Evolutionary conservation across 805 yeast species (phyloP).

Genomic region (Hanseniaspora occidentalis): DNA sequence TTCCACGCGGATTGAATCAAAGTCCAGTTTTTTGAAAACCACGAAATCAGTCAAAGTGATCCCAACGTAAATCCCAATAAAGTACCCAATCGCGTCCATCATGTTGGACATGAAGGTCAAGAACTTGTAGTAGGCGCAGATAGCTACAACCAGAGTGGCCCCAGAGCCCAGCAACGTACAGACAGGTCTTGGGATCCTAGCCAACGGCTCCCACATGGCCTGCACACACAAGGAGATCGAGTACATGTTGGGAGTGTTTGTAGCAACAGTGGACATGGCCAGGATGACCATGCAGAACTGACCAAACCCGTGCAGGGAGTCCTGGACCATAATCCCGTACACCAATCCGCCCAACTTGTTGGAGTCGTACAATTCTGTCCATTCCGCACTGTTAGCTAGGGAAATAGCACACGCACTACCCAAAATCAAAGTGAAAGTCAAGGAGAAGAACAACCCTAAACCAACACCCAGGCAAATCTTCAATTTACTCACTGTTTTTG

Average conservation of each 20-base stretch:
- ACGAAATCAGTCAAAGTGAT: slow-evolving; percentile 74
- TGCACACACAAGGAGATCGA: slow-evolving; percentile 82
- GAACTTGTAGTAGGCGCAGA: slow-evolving; percentile 76
- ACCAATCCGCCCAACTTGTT: slow-evolving; percentile 73
- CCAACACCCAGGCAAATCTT: slow-evolving; percentile 54
- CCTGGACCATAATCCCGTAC: slow-evolving; percentile 61
- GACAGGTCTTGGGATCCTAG: slow-evolving; percentile 63
- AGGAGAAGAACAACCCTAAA: slow-evolving; percentile 53
- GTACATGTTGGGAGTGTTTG: slow-evolving; percentile 90
- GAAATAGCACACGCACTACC: slow-evolving; percentile 61
- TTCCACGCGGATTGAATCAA: slow-evolving; percentile 47
- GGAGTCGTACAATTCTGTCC: slow-evolving; percentile 37
- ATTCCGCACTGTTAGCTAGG: slow-evolving; percentile 11
- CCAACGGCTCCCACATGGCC: slow-evolving; percentile 64
- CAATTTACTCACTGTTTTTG: slow-evolving; percentile 41
- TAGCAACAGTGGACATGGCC: slow-evolving; percentile 83
- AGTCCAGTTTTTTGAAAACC: slow-evolving; percentile 50
- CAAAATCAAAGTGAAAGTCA: slow-evolving; percentile 58
- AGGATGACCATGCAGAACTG: slow-evolving; percentile 72
- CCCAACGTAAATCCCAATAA: slow-evolving; percentile 74
- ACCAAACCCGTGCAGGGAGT: slow-evolving; percentile 81
- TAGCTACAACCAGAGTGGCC: slow-evolving; percentile 71
- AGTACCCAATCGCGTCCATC: slow-evolving; percentile 86
- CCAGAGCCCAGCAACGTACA: slow-evolving; percentile 75
- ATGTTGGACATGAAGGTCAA: slow-evolving; percentile 65